These are phyloP conservation scores for Mycosarcoma mackinlayi DNA, from an alignment of 1,284 basidiomycete genomes.

Conservation along the genomic window DNA sequence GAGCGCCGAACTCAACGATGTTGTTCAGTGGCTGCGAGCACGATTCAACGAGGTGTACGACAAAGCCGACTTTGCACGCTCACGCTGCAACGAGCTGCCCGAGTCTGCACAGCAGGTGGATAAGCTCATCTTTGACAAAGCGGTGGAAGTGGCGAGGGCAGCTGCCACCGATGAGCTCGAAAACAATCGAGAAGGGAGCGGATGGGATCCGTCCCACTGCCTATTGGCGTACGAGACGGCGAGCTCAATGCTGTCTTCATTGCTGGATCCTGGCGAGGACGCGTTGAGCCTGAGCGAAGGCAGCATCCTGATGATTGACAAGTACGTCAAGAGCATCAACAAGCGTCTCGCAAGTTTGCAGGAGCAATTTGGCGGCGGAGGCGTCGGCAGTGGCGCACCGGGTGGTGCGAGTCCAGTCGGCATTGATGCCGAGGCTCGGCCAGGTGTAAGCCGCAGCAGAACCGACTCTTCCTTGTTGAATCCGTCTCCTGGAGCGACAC, in stretches of 20 bases:
- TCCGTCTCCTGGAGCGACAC: slow-evolving; percentile 14
- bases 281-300: slow-evolving; percentile 68
- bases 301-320: slow-evolving; percentile 60
- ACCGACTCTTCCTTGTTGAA: slow-evolving; percentile 26
- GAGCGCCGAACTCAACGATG: slow-evolving; percentile 72
- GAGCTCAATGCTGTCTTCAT: slow-evolving; percentile 87
- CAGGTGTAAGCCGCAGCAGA: slow-evolving; percentile 27
- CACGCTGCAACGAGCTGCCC: slow-evolving; percentile 70
- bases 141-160: slow-evolving; percentile 78
- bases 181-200: slow-evolving; percentile 68
- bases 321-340: slow-evolving; percentile 63
- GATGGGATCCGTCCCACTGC: slow-evolving; percentile 80
- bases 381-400: slow-evolving; percentile 2
- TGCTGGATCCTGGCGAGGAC: slow-evolving; percentile 89
- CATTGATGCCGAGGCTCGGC: slow-evolving; percentile 19
- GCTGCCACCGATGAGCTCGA: slow-evolving; percentile 90
- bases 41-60: slow-evolving; percentile 74
- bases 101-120: slow-evolving; percentile 71
- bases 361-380: slow-evolving; percentile 28
- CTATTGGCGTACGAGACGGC: slow-evolving; percentile 94
- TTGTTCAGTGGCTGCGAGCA: slow-evolving; percentile 73
- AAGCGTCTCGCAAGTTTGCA: slow-evolving; percentile 57
- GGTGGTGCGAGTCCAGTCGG: slow-evolving; percentile 14
- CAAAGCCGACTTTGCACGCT: slow-evolving; percentile 73
- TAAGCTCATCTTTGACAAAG: slow-evolving; percentile 73